Base-by-base conservation (phyloP, 495 filamentous ascomycete species). In the Penicillium paradoxum region DNA sequence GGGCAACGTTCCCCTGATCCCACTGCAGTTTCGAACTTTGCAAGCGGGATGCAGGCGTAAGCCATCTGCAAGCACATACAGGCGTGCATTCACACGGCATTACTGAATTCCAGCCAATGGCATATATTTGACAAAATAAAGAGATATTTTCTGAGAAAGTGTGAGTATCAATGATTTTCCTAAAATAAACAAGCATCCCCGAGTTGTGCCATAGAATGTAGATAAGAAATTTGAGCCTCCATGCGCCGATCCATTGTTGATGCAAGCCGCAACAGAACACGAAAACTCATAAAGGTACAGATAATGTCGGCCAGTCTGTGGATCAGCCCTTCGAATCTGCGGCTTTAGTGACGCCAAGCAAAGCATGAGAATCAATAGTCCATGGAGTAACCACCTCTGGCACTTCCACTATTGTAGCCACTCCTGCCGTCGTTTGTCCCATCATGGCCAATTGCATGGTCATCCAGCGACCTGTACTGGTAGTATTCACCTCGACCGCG, bases 391-490 rank as follows among this genome's bases (percentile, higher is more conserved):
- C 55, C 61, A 9, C 64, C 68, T 51, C 49, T 32, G 5, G 47
- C 37, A 41, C 6, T 25, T 18, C 45, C 56, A 14, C 42, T 52
- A 40, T 17, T 25, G 22, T 58, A 36, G 10, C 67, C 65, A 9
- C 51, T 51, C 22, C 56, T 64, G 19, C 65, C 63, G 25, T 70
- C 69, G n/a, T 68, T 55, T 21, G 71, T 60, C 3, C 63, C 67
- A 34, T 77, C 76, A 25, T 60, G 54, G 3, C 56, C 59, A 49
- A 42, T 45, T 14, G 37, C 51, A 54, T 72, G 60, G 34, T 76
- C 73, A 56, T 76, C 73, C 17, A 73, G 57, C 6, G 70, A 74
- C 51, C 58, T 65, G 46, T 76, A 73, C 34, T 61, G 60, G 33
- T 68, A 67, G 21, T 66, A 57, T n/a, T 71, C 67, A 49, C 56